phyloP scores from a whole-genome alignment of 83 land plant genomes.

The Picea mariana region DNA sequence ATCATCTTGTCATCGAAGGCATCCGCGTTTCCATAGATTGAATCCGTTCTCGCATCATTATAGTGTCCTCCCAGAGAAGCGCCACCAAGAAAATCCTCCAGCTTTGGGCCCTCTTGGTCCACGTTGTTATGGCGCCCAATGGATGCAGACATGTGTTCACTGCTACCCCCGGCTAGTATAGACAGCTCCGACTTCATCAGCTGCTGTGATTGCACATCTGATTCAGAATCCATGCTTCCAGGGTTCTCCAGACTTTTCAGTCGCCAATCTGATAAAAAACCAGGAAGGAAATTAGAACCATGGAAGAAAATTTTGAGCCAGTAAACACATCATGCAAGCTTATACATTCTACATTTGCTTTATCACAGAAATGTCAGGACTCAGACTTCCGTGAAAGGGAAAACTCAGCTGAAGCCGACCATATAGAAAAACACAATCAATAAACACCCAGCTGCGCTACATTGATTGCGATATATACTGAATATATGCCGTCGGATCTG shows the following conservation, averaged over 20 bases:
- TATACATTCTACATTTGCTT: no score
- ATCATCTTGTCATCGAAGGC: slow-evolving; percentile 3
- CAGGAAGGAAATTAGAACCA: neutral
- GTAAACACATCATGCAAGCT: no score
- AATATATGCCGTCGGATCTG: no score
- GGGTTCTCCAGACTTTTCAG: neutral
- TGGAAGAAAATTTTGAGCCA: no score
- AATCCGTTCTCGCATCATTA: slow-evolving; percentile 1
- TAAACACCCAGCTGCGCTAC: no score
- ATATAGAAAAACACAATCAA: no score
- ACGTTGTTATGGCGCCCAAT: neutral
- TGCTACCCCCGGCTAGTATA: neutral
- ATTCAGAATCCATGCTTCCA: neutral
- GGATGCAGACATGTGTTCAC: slow-evolving; percentile 4
- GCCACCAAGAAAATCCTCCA: slow-evolving; percentile 62
- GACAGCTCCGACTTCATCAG: slow-evolving; percentile 13
- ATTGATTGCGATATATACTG: no score
- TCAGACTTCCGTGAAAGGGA: no score
- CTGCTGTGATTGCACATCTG: slow-evolving; percentile 22
- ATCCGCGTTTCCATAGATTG: slow-evolving; percentile 6
- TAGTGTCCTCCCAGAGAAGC: slow-evolving; percentile 62
- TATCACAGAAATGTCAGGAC: no score
- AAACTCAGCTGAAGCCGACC: no score
- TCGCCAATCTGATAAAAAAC: neutral
- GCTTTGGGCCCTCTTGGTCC: slow-evolving; percentile 50